phyloP scores from a whole-genome alignment of 768 basidiomycete genomes.

The Russula sp. region DNA sequence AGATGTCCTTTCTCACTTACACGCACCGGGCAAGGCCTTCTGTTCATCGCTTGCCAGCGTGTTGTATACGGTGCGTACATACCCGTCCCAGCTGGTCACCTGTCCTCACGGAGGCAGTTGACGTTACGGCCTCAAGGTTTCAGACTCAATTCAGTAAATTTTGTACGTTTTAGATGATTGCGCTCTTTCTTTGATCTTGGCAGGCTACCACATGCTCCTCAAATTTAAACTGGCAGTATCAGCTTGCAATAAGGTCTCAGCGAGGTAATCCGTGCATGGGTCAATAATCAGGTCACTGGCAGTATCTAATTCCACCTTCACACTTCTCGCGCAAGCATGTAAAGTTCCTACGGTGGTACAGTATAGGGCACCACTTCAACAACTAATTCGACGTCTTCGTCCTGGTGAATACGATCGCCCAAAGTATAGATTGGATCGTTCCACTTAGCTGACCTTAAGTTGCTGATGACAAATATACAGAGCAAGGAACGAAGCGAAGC shows the following conservation, averaged over 20 bases:
- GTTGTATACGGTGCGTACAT: slow-evolving; percentile 19
- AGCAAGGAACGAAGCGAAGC: neutral
- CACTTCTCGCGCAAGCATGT: neutral
- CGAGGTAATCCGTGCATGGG: neutral
- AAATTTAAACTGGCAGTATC: neutral
- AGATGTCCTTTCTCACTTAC: neutral
- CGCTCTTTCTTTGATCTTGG: neutral
- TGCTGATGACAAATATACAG: neutral
- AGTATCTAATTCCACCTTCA: neutral
- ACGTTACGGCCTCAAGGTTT: neutral
- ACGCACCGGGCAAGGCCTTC: neutral
- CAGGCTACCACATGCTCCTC: neutral
- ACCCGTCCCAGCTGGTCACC: neutral
- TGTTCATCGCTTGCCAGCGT: neutral
- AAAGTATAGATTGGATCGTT: neutral
- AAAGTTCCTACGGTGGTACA: neutral
- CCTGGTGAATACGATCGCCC: neutral
- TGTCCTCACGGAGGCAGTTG: slow-evolving; percentile 2
- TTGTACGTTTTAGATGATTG: neutral
- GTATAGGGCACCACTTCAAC: neutral
- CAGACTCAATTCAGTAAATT: neutral
- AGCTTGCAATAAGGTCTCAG: neutral
- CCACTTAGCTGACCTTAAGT: neutral
- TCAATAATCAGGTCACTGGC: neutral
- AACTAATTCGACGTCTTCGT: neutral